Conservation (phyloP, 345 rosid species). For the Aurinia saxatilis region DNA sequence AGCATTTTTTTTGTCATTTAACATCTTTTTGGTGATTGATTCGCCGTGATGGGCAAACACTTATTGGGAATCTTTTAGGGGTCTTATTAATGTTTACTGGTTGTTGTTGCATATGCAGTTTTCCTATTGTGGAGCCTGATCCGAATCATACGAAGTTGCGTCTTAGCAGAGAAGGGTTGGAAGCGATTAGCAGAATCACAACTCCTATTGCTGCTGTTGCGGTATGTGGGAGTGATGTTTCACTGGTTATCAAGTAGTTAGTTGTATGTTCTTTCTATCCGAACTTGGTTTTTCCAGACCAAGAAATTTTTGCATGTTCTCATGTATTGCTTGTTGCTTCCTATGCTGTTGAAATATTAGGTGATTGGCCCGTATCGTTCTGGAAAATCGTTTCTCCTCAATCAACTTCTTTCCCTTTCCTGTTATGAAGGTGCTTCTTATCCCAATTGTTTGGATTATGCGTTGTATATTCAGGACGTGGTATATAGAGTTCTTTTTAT, state of each 20-base stretch:
- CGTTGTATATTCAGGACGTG: conserved; percentile 6
- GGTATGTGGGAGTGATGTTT: conserved; percentile 48
- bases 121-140: conserved; percentile 95
- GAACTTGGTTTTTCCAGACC: not conserved
- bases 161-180: conserved; percentile 85
- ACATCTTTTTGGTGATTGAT: no score
- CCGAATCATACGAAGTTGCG: conserved; percentile 96
- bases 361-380: conserved; percentile 99
- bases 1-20: not conserved
- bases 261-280: conserved; percentile 15
- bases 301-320: not conserved
- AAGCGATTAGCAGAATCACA: conserved; percentile 75
- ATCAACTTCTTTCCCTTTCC: conserved; percentile 98
- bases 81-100: not conserved
- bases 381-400: conserved; percentile 95
- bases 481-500: not conserved
- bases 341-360: conserved; percentile 41
- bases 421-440: conserved; percentile 77
- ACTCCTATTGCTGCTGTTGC: conserved; percentile 89
- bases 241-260: conserved; percentile 20
- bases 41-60: not conserved
- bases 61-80: not conserved
- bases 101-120: conserved; percentile 39
- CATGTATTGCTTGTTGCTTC: conserved; percentile 11
- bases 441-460: conserved; percentile 10